Base-by-base conservation (phyloP, 2,329 filamentous ascomycete species). In the Zymoseptoria pseudotritici region DNA sequence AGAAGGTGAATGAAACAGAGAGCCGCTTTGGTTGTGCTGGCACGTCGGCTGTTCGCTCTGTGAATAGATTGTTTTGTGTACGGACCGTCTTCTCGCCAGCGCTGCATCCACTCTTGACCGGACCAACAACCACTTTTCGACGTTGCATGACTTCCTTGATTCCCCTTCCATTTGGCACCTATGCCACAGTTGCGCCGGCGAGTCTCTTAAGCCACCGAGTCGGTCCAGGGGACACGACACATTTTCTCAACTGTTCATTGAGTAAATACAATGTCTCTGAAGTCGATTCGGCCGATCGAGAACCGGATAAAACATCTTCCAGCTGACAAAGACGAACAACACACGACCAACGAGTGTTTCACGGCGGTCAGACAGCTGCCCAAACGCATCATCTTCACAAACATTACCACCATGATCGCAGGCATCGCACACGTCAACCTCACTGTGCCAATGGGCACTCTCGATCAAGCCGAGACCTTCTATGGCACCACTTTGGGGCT, bases 341-440 rank as follows among this genome's bases (percentile, higher is more conserved):
- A 52, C 4, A 11, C 50, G 13, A 3, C 8, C 6, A 17, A 21
- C 50, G 22, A 21, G 20, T 20, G n/a, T 24, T 9, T 4, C 22
- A 3, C 9, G 19, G 50, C 22, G 22, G 50, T 22, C 50, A 42
- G 36, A 46, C 36, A 42, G 10, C 22, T 13, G 19, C 22, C 20
- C 50, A 22, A 11, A 11, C 50, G 3, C 19, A 10, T n/a, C 50
- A 22, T 8, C n/a, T 24, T 26, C 52, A 19, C 22, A 4, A 17
- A 19, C 9, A 11, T 26, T 7, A 19, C 4, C 52, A 53, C 8
- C 13, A 53, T 53, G 52, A 53, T 85, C 66, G 75, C 77, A 46
- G 79, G 80, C 42, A 73, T 85, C 56, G 79, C 80, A 2, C 82
- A 85, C 72, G 74, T 86, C 61, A 86, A 86, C 68, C 74, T 86